Conservation (phyloP, 2,329 filamentous ascomycete genomes). For the Aspergillus proliferans region DNA sequence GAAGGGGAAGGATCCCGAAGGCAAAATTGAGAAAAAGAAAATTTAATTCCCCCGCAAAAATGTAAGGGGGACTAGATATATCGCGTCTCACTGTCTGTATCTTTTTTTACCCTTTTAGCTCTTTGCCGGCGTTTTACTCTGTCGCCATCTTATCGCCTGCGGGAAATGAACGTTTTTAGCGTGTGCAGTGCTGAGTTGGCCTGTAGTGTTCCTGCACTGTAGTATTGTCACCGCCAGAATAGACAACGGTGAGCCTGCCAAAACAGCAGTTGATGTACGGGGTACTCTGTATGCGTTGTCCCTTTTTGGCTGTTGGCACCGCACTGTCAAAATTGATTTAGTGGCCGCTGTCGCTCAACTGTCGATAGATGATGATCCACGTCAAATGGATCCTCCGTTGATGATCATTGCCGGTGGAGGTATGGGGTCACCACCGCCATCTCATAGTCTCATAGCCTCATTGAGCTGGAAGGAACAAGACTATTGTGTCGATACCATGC, state of each 20-base stretch:
- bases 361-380: not conserved
- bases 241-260: too few relatives aligned
- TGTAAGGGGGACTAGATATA: slow-evolving; percentile 2
- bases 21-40: slow-evolving; percentile 4
- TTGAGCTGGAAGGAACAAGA: not conserved
- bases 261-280: too few relatives aligned
- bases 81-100: not conserved
- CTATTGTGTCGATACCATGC: not conserved
- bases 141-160: not conserved
- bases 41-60: slow-evolving; percentile 12
- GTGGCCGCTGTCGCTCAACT: not conserved
- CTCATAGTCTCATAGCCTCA: not conserved
- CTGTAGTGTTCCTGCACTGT: too few relatives aligned
- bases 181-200: too few relatives aligned
- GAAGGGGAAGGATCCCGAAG: not conserved
- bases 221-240: too few relatives aligned
- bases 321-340: slow-evolving; percentile 1
- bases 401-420: not conserved
- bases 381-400: not conserved
- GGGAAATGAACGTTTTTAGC: too few relatives aligned
- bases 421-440: not conserved
- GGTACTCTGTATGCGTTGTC: not conserved
- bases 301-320: slow-evolving; percentile 2
- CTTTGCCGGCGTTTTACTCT: not conserved
- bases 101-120: not conserved